Base-by-base conservation (phyloP, 495 filamentous ascomycete species). In the Neurospora discreta region DNA sequence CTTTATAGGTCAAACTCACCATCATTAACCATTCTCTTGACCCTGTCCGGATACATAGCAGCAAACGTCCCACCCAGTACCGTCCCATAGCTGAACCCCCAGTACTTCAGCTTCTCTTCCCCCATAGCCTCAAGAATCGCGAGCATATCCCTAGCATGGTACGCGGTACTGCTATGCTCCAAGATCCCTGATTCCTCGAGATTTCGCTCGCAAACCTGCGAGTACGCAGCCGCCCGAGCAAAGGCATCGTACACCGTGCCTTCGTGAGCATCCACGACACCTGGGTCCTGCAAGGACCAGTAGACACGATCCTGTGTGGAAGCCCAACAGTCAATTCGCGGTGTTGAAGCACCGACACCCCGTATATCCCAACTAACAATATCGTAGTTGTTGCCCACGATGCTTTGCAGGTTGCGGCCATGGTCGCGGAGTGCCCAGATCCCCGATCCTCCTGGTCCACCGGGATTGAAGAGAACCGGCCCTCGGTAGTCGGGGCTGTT, bases 41-140 rank as follows among this genome's bases (percentile, higher is more conserved):
- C 79, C 44, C 80, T 80, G 8, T 82, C 77, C 1, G 85, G 85
- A 71, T 83, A 86, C 79, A 89, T 79, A 15, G 81, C 77, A 9
- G 85, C 85, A 70, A 86, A 85, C 0, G 85, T 87, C 13, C 78
- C 80, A 13, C 87, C 87, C 18, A 89, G 75, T 11, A 84, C 78
- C 33, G 84, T 86, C 20, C 86, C 86, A 71, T 87, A 88, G 44
- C 82, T 84, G 39, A 87, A 87, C 10, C 86, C 86, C 85, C 85
- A 87, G 73, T 87, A 88, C 69, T 80, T 84, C 3, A 88, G 72
- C 71, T 83, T 84, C 30, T 78, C 74, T 68, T 83, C 73, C 9
- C 78, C 80, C 39, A 77, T 74, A 68, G 80, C 78, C 39, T 80
- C 74, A 36, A 80, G 69, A 42, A 83, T 82, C 43, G 82, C 80